phyloP scores from a whole-genome alignment of 306 rosid genomes.

The Rosa multiflora region DNA sequence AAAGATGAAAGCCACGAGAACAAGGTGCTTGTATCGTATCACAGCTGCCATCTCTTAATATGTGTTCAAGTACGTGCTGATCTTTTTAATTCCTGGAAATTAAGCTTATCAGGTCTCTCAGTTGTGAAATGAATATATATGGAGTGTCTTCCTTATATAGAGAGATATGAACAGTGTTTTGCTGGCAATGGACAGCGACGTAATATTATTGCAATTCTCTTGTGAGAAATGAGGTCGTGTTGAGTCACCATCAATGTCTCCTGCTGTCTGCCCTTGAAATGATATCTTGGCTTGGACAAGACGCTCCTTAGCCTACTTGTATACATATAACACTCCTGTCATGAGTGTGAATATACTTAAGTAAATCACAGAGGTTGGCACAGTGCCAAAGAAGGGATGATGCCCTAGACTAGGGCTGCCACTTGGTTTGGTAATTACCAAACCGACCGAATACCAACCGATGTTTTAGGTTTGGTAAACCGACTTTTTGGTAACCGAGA shows the following conservation, averaged over 20 bases:
- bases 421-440: too few relatives aligned
- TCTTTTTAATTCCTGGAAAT: background rate
- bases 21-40: slow-evolving; percentile 38
- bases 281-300: slow-evolving; percentile 18
- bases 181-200: slow-evolving; percentile 26
- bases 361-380: background rate
- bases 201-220: slow-evolving; percentile 21
- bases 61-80: background rate
- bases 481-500: too few relatives aligned
- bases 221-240: slow-evolving; percentile 36
- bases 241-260: slow-evolving; percentile 67
- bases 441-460: too few relatives aligned
- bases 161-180: slow-evolving; percentile 11
- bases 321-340: background rate
- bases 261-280: slow-evolving; percentile 39
- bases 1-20: slow-evolving; percentile 48
- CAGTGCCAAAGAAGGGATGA: background rate
- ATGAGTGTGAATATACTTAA: background rate
- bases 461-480: too few relatives aligned
- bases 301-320: background rate
- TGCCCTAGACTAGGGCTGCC: background rate
- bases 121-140: background rate
- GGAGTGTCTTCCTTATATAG: slow-evolving; percentile 3
- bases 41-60: slow-evolving; percentile 19
- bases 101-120: background rate